Percentiles rank a stretch among this genome's conserved stretches.
phyloP scores from a whole-genome alignment of 2,329 filamentous ascomycete species.

The Aspergillus sp. region DNA sequence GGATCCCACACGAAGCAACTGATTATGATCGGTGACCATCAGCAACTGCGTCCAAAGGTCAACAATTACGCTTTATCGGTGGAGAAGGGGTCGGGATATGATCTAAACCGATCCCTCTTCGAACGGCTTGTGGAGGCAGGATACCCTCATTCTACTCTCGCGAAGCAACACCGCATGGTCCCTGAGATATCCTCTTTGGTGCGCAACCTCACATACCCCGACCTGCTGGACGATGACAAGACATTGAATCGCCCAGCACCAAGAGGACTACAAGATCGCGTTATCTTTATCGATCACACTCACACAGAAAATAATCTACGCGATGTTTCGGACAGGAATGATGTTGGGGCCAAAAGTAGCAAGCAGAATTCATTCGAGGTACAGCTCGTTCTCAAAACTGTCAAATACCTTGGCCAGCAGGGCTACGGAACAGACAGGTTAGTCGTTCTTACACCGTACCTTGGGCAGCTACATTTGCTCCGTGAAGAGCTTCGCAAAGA shows the following conservation, averaged over 20 bases:
- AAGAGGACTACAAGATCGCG: conserved; percentile 58
- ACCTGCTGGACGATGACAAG: conserved; percentile 55
- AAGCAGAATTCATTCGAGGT: conserved; percentile 67
- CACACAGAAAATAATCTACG: conserved; percentile 51
- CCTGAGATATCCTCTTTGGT: conserved; percentile 65
- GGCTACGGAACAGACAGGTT: conserved; percentile 66
- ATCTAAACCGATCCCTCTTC: conserved; percentile 68
- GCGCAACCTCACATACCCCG: conserved; percentile 60
- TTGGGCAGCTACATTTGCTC: conserved; percentile 66
- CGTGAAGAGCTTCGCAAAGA: conserved; percentile 53
- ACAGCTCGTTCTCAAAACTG: conserved; percentile 62
- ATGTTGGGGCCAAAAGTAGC: conserved; percentile 51
- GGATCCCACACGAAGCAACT: conserved; percentile 59
- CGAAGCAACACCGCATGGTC: conserved; percentile 66
- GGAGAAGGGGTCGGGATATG: conserved; percentile 64
- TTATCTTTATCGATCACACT: conserved; percentile 68
- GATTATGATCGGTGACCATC: conserved; percentile 71
- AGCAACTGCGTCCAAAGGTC: conserved; percentile 69
- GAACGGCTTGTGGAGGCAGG: conserved; percentile 64
- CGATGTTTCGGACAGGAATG: conserved; percentile 50
- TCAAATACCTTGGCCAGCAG: conserved; percentile 69
- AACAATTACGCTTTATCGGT: conserved; percentile 61
- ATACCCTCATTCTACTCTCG: conserved; percentile 55
- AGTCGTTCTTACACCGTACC: conserved; percentile 70
- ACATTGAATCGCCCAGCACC: conserved; percentile 51